A percentile compares a stretch with the other conserved stretches of the same genome.
phyloP scores from a whole-genome alignment of 257 asterid species.

The Solanum microdontum region DNA sequence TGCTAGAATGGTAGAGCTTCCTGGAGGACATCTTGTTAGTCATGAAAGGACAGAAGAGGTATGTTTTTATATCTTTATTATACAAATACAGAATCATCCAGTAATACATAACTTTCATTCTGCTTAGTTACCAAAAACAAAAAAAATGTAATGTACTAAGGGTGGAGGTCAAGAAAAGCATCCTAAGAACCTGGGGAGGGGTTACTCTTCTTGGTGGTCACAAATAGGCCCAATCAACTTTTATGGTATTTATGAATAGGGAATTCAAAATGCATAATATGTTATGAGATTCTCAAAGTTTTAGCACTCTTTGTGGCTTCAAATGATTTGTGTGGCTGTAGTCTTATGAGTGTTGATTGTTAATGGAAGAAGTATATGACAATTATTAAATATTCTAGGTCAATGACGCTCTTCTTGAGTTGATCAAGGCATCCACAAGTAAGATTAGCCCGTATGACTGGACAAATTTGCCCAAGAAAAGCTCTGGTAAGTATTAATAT shows the following conservation, averaged over 20 bases:
- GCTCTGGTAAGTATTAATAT: conserved; percentile 40
- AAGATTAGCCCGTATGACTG: conserved; percentile 38
- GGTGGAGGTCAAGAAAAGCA: neutral
- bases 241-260: neutral
- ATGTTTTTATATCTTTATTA: neutral
- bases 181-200: neutral
- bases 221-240: neutral
- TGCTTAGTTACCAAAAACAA: neutral
- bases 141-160: neutral
- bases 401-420: conserved; percentile 58
- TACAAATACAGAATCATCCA: neutral
- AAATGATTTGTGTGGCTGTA: neutral
- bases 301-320: neutral
- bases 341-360: neutral
- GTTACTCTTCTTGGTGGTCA: neutral
- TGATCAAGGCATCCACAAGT: conserved; percentile 60
- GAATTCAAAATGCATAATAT: neutral
- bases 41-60: conserved; percentile 97
- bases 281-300: neutral
- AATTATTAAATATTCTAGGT: conserved; percentile 40
- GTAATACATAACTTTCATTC: neutral
- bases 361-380: neutral
- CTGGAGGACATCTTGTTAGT: conserved; percentile 92
- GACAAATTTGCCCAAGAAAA: conserved; percentile 72
- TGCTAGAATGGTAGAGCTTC: conserved; percentile 93